Evolutionary conservation across 306 rosid species (phyloP), one percentile per base, ranked within the genome.

Genomic region (Delonix regia): DNA sequence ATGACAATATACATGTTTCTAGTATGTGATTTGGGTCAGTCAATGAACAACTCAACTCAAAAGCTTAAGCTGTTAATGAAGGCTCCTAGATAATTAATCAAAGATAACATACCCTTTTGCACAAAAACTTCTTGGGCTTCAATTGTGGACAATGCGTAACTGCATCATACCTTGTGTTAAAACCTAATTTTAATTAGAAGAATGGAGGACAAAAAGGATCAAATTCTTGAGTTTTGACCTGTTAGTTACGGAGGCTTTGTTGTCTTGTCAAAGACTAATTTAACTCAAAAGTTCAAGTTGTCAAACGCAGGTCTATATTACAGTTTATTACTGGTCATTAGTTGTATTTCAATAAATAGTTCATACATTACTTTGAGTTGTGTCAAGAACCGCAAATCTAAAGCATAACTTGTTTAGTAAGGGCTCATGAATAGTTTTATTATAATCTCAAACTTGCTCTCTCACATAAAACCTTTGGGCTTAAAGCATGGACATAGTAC

Each of bases 11-110:
- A 21, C 6, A 57, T 12, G 7, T 57, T 4, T 11, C 2, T 4
- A 25, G 34, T 13, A 12, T 13, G n/a, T 5, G 39, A 62, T 75
- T 75, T 75, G 66, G 78, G 62, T 67, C 13, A 19, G 33, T 22
- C 15, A 9, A 16, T 4, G 28, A 56, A 8, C 16, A 22, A 11
- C 10, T 56, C 16, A 56, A 56, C 52, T 3, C 19, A 47, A 47
- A 47, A 14, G 2, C n/a, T 47, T 47, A 47, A 10, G 49, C 49
- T 36, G 7, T 36, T n/a, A n/a, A n/a, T 4, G 47, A 42, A 42
- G 47, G 14, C 13, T 9, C 47, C 7, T 42, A 1, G 9, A 42
- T 42, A 42, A n/a, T n/a, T n/a, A n/a, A n/a, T n/a, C n/a, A n/a
- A n/a, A n/a, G n/a, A n/a, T n/a, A 4, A 8, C 6, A 36, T 36